These are phyloP conservation scores for Misopates orontium DNA, from an alignment of 257 asterid genomes.

Conservation along the genomic window DNA sequence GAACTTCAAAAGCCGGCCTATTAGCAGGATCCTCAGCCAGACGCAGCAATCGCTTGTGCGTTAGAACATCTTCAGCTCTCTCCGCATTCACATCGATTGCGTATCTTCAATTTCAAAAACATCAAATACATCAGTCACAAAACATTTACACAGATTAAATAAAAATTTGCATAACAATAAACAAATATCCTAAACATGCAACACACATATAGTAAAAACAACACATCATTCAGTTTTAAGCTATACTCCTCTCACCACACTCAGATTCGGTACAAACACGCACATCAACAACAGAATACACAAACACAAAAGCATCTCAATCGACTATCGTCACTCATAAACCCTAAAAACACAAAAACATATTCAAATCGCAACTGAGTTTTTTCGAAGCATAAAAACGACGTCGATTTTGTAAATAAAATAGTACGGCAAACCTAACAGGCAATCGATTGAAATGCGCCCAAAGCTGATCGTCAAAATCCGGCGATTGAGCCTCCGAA, in stretches of 20 bases:
- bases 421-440: slow-evolving; percentile 47
- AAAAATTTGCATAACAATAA: slow-evolving; percentile 1
- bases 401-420: no score
- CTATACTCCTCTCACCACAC: no score
- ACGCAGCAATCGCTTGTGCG: slow-evolving; percentile 76
- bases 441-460: slow-evolving; percentile 96
- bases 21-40: slow-evolving; percentile 85
- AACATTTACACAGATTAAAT: no score
- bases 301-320: no score
- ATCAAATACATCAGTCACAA: slow-evolving; percentile 25
- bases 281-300: no score
- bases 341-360: no score
- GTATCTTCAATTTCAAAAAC: slow-evolving; percentile 58
- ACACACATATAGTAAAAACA: slow-evolving; percentile 4
- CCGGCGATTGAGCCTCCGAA: slow-evolving; percentile 67
- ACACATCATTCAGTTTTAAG: no score
- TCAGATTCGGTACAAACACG: background rate
- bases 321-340: no score
- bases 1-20: slow-evolving; percentile 94
- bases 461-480: slow-evolving; percentile 81
- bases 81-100: slow-evolving; percentile 95
- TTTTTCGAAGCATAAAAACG: no score
- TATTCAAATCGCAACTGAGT: no score
- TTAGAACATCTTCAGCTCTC: slow-evolving; percentile 95
- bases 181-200: slow-evolving; percentile 31